Percentiles rank a stretch among this genome's conserved stretches.
Evolutionary conservation across 2,329 filamentous ascomycete species (phyloP).

Genomic region (Gnomoniopsis smithogilvyi): DNA sequence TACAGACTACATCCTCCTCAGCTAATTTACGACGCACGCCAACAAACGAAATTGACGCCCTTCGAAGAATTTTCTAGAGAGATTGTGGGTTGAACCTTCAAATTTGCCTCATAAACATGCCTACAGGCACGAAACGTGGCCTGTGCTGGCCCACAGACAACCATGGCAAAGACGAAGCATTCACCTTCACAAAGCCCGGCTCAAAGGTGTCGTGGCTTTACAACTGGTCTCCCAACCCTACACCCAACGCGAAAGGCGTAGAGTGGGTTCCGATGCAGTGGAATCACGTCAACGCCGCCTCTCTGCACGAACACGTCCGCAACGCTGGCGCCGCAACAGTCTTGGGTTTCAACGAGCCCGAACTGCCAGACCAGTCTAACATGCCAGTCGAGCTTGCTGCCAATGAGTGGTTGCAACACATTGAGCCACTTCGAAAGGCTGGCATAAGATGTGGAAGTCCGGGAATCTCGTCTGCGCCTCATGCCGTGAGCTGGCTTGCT

Average conservation of each 20-base stretch:
- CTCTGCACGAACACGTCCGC: conserved; percentile 11
- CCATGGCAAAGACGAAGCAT: conserved; percentile 21
- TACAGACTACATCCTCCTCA: too few relatives aligned
- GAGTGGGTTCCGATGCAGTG: conserved; percentile 24
- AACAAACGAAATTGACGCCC: too few relatives aligned
- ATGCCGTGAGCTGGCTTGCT: conserved; percentile 20
- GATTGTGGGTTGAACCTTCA: too few relatives aligned
- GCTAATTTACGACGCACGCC: too few relatives aligned
- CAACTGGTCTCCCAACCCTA: conserved; percentile 23
- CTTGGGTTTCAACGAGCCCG: conserved; percentile 24
- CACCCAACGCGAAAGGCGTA: conserved; percentile 13
- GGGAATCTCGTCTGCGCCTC: conserved; percentile 21
- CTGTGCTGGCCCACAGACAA: conserved; percentile 22
- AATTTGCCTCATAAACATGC: neutral
- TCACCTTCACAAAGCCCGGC: conserved; percentile 26
- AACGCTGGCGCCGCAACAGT: conserved; percentile 1
- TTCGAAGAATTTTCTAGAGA: too few relatives aligned
- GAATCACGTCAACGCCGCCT: conserved; percentile 23
- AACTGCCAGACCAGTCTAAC: conserved; percentile 21
- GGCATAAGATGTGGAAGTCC: conserved; percentile 20
- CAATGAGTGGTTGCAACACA: conserved; percentile 19
- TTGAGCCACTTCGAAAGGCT: conserved; percentile 18
- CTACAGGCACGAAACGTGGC: conserved; percentile 19
- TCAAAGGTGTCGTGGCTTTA: conserved; percentile 23
- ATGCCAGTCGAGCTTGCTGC: conserved; percentile 21